phyloP scores from a whole-genome alignment of 495 filamentous ascomycete species.

The Astrothelium subdiscretum region DNA sequence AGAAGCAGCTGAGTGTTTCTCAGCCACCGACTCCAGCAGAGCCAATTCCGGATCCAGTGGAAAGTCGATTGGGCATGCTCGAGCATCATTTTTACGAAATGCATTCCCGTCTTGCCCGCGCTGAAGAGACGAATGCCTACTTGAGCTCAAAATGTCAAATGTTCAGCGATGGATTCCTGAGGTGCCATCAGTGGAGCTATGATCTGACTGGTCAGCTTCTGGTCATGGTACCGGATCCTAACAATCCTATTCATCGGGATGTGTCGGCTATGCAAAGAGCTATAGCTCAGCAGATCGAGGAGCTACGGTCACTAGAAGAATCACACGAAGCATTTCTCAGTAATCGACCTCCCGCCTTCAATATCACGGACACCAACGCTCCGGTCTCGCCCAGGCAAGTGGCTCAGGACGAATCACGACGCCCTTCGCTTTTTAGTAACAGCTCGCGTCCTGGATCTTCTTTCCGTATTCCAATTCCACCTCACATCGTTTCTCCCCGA shows the following conservation, averaged over 20 bases:
- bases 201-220: conserved; percentile 65
- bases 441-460: conserved; percentile 36
- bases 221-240: conserved; percentile 55
- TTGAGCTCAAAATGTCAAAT: conserved; percentile 71
- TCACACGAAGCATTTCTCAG: conserved; percentile 64
- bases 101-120: conserved; percentile 58
- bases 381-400: conserved; percentile 88
- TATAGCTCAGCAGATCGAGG: conserved; percentile 72
- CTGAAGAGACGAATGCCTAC: conserved; percentile 70
- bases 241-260: conserved; percentile 46
- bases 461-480: conserved; percentile 66
- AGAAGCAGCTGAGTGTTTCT: conserved; percentile 36
- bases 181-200: conserved; percentile 68
- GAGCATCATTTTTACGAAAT: conserved; percentile 80
- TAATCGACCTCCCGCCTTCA: conserved; percentile 65
- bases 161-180: conserved; percentile 67
- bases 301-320: conserved; percentile 58
- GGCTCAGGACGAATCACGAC: conserved; percentile 72
- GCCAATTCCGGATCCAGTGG: conserved; percentile 62
- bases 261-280: conserved; percentile 73
- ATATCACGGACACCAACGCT: conserved; percentile 58
- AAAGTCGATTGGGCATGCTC: conserved; percentile 61
- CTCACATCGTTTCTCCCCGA: conserved; percentile 65
- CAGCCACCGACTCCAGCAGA: conserved; percentile 79
- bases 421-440: conserved; percentile 38